These are phyloP conservation scores for Daldinia caldariorum DNA, from an alignment of 495 filamentous ascomycete genomes.

Conservation along the genomic window DNA sequence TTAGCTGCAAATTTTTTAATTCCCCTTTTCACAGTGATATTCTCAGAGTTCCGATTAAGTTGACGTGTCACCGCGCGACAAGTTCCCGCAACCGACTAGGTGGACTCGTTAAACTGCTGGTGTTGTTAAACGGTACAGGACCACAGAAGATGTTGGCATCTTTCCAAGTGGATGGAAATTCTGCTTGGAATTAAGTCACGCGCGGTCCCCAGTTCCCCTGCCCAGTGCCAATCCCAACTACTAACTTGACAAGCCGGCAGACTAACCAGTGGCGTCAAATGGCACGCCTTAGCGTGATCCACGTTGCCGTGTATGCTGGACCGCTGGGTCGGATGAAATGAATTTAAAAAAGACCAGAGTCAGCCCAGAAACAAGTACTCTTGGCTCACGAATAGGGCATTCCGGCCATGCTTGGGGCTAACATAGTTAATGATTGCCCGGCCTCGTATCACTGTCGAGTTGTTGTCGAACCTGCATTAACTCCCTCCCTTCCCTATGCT, in stretches of 20 bases:
- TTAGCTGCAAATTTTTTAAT: conserved; percentile 26
- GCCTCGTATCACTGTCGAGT: conserved; percentile 20
- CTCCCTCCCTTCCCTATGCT: neutral
- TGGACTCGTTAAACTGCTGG: conserved; percentile 28
- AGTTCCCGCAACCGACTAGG: conserved; percentile 33
- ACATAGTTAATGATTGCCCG: conserved; percentile 10
- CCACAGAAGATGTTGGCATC: conserved; percentile 25
- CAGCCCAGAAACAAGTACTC: conserved; percentile 30
- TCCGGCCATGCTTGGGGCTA: conserved; percentile 21
- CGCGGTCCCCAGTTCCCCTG: conserved; percentile 23
- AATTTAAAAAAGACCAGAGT: conserved; percentile 23
- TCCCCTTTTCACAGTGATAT: conserved; percentile 1
- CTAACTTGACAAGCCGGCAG: conserved; percentile 23
- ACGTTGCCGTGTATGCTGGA: conserved; percentile 33
- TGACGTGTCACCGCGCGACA: conserved; percentile 39
- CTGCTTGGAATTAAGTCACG: conserved; percentile 13
- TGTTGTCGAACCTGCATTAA: conserved; percentile 19
- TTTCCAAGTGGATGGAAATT: conserved; percentile 24
- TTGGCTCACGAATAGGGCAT: conserved; percentile 37
- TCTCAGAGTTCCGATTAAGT: conserved; percentile 28
- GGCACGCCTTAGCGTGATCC: conserved; percentile 41
- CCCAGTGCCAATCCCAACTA: conserved; percentile 30
- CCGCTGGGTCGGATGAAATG: conserved; percentile 27
- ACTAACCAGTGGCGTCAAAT: conserved; percentile 33
- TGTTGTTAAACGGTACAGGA: conserved; percentile 22